phyloP scores from a whole-genome alignment of 495 filamentous ascomycete genomes.

The Cercophora samala region DNA sequence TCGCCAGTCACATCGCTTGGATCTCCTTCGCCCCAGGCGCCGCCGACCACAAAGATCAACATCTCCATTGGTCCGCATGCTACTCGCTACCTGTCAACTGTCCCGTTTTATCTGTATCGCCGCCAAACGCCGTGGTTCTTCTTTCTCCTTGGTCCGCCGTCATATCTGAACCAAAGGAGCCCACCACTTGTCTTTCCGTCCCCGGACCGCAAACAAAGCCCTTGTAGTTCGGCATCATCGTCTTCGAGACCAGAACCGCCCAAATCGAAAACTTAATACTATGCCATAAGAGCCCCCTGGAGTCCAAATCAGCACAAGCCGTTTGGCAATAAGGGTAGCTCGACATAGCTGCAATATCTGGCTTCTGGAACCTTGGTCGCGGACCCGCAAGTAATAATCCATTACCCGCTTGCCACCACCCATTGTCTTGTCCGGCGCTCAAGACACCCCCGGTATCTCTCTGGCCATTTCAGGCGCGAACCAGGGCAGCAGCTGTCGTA shows the following conservation, averaged over 20 bases:
- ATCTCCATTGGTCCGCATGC: conserved; percentile 30
- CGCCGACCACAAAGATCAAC: conserved; percentile 28
- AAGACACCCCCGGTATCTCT: conserved; percentile 18
- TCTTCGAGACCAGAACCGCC: not conserved
- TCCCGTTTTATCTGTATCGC: conserved; percentile 21
- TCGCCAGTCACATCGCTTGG: conserved; percentile 32
- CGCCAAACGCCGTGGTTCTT: conserved; percentile 12
- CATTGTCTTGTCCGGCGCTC: conserved; percentile 23
- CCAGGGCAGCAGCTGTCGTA: conserved; percentile 26
- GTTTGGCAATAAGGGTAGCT: conserved; percentile 15
- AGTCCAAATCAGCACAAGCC: conserved; percentile 14
- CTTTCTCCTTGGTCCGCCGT: conserved; percentile 14
- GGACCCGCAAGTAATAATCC: conserved; percentile 29
- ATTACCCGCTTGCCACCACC: conserved; percentile 26
- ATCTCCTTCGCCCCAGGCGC: conserved; percentile 27
- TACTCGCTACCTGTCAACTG: conserved; percentile 28
- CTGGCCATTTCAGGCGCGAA: conserved; percentile 19
- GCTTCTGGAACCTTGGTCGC: conserved; percentile 24
- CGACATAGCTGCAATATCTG: conserved; percentile 25
- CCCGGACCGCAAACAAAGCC: conserved; percentile 19
- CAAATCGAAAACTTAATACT: conserved; percentile 13
- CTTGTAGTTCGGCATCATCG: conserved; percentile 9
- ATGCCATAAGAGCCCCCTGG: conserved; percentile 24
- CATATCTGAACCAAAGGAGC: conserved; percentile 22
- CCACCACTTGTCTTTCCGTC: conserved; percentile 17